Conservation (phyloP, 768 basidiomycete genomes). For the Leccinum disarticulatum region DNA sequence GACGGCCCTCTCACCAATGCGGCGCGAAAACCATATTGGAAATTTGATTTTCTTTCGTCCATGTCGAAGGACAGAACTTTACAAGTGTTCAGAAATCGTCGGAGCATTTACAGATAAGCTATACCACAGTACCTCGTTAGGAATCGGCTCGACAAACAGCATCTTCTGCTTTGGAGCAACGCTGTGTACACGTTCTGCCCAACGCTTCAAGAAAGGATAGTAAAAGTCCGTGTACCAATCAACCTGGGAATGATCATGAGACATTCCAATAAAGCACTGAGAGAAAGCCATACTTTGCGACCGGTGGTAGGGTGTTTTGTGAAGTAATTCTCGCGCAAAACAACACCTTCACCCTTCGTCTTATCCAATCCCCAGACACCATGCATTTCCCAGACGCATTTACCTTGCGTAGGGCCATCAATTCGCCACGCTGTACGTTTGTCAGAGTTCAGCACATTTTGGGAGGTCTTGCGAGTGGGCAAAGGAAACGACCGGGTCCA, state of each 20-base stretch:
- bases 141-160: slow-evolving; percentile 82
- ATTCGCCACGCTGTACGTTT: slow-evolving; percentile 65
- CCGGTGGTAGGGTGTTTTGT: slow-evolving; percentile 62
- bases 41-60: slow-evolving; percentile 65
- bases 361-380: slow-evolving; percentile 91
- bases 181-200: slow-evolving; percentile 59
- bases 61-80: slow-evolving; percentile 78
- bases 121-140: slow-evolving; percentile 72
- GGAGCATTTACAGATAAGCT: not conserved
- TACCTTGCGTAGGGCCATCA: slow-evolving; percentile 70
- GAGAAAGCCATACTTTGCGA: slow-evolving; percentile 46
- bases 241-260: slow-evolving; percentile 42
- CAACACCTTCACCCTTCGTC: slow-evolving; percentile 62
- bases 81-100: slow-evolving; percentile 6
- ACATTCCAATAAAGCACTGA: not conserved
- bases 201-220: slow-evolving; percentile 70
- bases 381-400: slow-evolving; percentile 88
- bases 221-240: slow-evolving; percentile 89
- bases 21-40: slow-evolving; percentile 69
- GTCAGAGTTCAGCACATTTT: slow-evolving; percentile 57
- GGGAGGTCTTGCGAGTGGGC: slow-evolving; percentile 68
- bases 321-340: slow-evolving; percentile 86
- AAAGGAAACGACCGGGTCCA: slow-evolving; percentile 89
- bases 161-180: slow-evolving; percentile 53
- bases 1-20: slow-evolving; percentile 55